These are phyloP conservation scores for Trypanosomatidae sp. DNA, from an alignment of 208 protist genomes.

Conservation along the genomic window DNA sequence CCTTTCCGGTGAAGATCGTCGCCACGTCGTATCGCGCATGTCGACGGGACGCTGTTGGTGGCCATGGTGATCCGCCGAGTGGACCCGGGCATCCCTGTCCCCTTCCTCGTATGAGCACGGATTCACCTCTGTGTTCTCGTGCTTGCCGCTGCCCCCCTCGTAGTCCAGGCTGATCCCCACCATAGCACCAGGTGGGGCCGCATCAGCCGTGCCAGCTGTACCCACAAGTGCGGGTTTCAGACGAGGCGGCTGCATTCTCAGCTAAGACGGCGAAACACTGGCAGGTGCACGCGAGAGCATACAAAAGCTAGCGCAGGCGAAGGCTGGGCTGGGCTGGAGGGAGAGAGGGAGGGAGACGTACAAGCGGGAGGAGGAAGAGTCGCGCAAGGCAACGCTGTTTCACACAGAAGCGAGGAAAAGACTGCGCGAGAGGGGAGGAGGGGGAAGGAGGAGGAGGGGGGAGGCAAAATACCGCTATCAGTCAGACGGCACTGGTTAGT, in stretches of 20 bases:
- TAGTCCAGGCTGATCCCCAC: not conserved
- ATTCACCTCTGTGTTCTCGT: not conserved
- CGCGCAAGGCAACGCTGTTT: not conserved
- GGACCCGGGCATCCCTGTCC: not conserved
- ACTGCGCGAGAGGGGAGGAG: not conserved
- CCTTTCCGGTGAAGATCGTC: not conserved
- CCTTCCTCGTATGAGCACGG: not conserved
- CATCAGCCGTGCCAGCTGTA: not conserved
- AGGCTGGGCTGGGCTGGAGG: not conserved
- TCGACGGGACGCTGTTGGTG: not conserved
- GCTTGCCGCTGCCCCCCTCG: not conserved
- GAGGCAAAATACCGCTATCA: too few relatives aligned
- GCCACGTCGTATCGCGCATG: not conserved
- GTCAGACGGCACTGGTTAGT: too few relatives aligned
- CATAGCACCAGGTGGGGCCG: too few relatives aligned
- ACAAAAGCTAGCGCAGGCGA: not conserved
- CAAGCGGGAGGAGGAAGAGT: too few relatives aligned
- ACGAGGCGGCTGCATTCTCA: conserved; percentile 1
- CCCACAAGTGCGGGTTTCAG: conserved; percentile 1
- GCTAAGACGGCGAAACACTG: not conserved
- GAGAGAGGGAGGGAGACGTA: not conserved
- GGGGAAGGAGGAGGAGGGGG: not conserved
- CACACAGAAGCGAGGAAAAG: not conserved
- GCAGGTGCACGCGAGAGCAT: not conserved
- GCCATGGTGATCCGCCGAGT: not conserved